A percentile compares a stretch with the other conserved stretches of the same genome.
phyloP scores from a whole-genome alignment of 1,284 basidiomycete species.

The Cutaneotrichosporon mucoides region DNA sequence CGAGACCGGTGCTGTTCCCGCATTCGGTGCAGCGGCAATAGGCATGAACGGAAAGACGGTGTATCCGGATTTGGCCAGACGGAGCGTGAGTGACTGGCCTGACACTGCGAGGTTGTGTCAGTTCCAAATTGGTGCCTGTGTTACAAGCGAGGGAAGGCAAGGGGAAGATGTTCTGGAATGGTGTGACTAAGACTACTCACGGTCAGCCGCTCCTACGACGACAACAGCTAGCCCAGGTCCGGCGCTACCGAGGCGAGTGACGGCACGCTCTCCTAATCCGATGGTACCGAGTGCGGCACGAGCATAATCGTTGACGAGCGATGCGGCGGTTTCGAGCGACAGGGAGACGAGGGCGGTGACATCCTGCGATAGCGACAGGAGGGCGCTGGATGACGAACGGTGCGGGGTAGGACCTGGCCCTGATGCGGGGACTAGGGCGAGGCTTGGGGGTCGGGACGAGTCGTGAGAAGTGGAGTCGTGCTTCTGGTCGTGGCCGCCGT shows the following conservation, averaged over 20 bases:
- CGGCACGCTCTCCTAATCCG: conserved; percentile 22
- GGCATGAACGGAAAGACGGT: conserved; percentile 44
- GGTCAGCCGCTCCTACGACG: conserved; percentile 35
- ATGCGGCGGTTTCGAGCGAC: conserved; percentile 33
- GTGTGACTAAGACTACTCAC: conserved; percentile 18
- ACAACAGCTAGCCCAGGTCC: conserved; percentile 37
- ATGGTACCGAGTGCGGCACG: conserved; percentile 22
- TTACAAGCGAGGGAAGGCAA: neutral
- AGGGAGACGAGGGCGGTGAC: conserved; percentile 39
- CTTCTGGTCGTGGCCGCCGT: neutral
- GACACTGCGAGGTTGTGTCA: conserved; percentile 29
- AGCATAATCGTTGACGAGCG: conserved; percentile 29
- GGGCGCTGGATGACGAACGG: conserved; percentile 16
- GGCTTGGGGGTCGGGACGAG: neutral
- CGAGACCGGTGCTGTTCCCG: conserved; percentile 11
- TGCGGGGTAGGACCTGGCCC: neutral
- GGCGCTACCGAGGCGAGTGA: neutral
- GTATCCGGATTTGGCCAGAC: conserved; percentile 42
- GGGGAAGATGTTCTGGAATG: no score
- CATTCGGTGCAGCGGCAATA: conserved; percentile 18
- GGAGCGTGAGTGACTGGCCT: conserved; percentile 38
- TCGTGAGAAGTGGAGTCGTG: conserved; percentile 1
- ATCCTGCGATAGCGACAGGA: conserved; percentile 37
- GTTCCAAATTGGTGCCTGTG: conserved; percentile 1
- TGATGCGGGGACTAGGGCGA: conserved; percentile 8